phyloP scores from a whole-genome alignment of 2,329 filamentous ascomycete genomes.

The Beauveria bassiana region DNA sequence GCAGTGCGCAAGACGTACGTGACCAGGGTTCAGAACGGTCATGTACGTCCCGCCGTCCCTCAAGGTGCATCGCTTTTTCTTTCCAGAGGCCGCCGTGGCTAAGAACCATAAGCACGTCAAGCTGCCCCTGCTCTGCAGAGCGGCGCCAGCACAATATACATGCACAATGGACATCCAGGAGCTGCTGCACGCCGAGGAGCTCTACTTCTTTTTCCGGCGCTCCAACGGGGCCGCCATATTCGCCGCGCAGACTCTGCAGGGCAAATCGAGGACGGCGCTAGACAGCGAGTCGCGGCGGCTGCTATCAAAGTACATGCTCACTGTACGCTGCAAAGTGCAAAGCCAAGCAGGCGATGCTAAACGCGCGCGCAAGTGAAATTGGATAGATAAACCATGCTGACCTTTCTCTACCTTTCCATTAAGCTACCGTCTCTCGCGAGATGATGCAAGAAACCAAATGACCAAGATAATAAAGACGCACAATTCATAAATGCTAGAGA shows the following conservation, averaged over 20 bases:
- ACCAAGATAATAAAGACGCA: background rate
- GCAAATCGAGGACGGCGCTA: conserved; percentile 24
- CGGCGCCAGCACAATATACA: conserved; percentile 35
- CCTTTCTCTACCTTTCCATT: background rate
- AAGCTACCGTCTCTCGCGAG: background rate
- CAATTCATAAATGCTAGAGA: background rate
- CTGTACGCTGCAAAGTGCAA: conserved; percentile 35
- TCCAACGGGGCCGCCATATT: conserved; percentile 39
- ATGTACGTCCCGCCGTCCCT: conserved; percentile 30
- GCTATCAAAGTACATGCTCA: conserved; percentile 30
- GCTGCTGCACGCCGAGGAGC: conserved; percentile 49
- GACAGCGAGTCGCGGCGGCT: conserved; percentile 36
- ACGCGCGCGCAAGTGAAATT: background rate
- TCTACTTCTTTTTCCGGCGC: conserved; percentile 42
- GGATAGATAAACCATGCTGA: no score
- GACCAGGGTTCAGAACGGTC: conserved; percentile 46
- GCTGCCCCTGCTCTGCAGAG: conserved; percentile 29
- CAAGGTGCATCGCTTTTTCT: background rate
- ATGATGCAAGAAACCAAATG: background rate
- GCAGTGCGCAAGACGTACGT: conserved; percentile 36
- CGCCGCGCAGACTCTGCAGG: conserved; percentile 26
- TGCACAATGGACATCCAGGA: conserved; percentile 43
- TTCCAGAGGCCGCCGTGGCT: no score
- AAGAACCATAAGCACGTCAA: conserved; percentile 24
- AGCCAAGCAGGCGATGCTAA: conserved; percentile 19